phyloP scores from a whole-genome alignment of 2,329 filamentous ascomycete genomes.

The Exophiala sp. region DNA sequence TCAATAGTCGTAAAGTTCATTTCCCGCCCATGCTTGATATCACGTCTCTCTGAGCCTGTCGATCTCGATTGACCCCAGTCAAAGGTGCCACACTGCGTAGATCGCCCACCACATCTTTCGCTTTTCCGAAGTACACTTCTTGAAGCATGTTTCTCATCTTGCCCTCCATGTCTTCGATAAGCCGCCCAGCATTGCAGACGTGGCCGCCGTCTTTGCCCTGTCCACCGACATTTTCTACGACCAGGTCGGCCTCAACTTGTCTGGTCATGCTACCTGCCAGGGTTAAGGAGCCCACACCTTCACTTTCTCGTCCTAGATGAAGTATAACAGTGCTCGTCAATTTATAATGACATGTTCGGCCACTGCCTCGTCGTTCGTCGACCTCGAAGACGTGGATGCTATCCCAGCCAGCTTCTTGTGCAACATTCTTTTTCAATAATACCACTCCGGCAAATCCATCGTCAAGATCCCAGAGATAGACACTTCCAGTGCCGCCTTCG shows the following conservation, averaged over 20 bases:
- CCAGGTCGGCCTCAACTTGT: constrained; percentile 87
- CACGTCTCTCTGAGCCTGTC: constrained; percentile 26
- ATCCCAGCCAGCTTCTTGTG: constrained; percentile 73
- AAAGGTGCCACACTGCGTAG: constrained; percentile 62
- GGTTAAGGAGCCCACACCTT: constrained; percentile 77
- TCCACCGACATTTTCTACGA: constrained; percentile 58
- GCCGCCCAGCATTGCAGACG: constrained; percentile 87
- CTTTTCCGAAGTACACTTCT: constrained; percentile 99
- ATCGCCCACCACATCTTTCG: constrained; percentile 96
- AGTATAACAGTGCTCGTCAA: constrained; percentile 96
- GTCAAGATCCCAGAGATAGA: constrained; percentile 97
- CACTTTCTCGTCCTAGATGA: constrained; percentile 59
- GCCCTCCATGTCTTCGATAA: constrained; percentile 99
- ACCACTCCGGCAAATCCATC: constrained; percentile 97
- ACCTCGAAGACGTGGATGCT: constrained; percentile 98
- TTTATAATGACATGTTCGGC: constrained; percentile 91
- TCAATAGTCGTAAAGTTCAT: constrained; percentile 6
- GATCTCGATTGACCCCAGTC: constrained; percentile 25
- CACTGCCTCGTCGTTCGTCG: constrained; percentile 65
- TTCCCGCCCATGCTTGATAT: constrained; percentile 27
- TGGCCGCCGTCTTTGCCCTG: constrained; percentile 73
- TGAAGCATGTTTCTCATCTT: constrained; percentile 97
- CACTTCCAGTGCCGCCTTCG: constrained; percentile 84
- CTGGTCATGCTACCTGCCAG: constrained; percentile 97
- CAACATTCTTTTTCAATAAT: constrained; percentile 81